Percentiles rank a stretch among this genome's conserved stretches.
Evolutionary conservation across 805 yeast species (phyloP).

Genomic region (Metschnikowia continentalis): DNA sequence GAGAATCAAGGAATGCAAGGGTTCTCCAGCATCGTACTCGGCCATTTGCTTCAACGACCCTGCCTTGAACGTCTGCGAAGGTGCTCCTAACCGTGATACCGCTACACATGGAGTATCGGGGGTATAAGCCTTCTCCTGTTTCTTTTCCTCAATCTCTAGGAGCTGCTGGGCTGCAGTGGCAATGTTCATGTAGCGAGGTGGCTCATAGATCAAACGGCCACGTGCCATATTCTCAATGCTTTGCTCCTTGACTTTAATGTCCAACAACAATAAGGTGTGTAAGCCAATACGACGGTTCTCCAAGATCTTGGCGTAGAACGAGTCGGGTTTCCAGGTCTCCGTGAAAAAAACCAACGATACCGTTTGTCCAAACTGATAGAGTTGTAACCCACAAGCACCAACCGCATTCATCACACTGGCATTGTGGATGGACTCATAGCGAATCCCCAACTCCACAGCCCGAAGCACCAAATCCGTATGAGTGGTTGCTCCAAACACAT

Average conservation of each 20-base stretch:
- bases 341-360: slow-evolving; percentile 96
- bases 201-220: slow-evolving; percentile 88
- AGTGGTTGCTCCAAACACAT: slow-evolving; percentile 96
- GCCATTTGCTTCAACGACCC: slow-evolving; percentile 77
- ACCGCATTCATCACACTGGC: slow-evolving; percentile 98
- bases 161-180: slow-evolving; percentile 85
- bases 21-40: slow-evolving; percentile 87
- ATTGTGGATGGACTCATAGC: slow-evolving; percentile 82
- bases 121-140: slow-evolving; percentile 76
- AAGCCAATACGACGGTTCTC: slow-evolving; percentile 89
- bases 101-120: slow-evolving; percentile 91
- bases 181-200: slow-evolving; percentile 94
- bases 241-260: slow-evolving; percentile 95
- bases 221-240: slow-evolving; percentile 90
- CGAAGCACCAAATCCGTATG: slow-evolving; percentile 91
- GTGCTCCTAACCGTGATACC: slow-evolving; percentile 86
- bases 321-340: slow-evolving; percentile 93
- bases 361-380: slow-evolving; percentile 94
- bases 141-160: slow-evolving; percentile 77
- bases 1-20: slow-evolving; percentile 86
- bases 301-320: slow-evolving; percentile 82
- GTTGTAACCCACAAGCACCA: slow-evolving; percentile 95
- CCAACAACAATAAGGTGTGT: slow-evolving; percentile 83
- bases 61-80: slow-evolving; percentile 75
- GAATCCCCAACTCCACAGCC: slow-evolving; percentile 79